phyloP scores from a whole-genome alignment of 148 eudicot genomes.

The Chenopodium suecicum region DNA sequence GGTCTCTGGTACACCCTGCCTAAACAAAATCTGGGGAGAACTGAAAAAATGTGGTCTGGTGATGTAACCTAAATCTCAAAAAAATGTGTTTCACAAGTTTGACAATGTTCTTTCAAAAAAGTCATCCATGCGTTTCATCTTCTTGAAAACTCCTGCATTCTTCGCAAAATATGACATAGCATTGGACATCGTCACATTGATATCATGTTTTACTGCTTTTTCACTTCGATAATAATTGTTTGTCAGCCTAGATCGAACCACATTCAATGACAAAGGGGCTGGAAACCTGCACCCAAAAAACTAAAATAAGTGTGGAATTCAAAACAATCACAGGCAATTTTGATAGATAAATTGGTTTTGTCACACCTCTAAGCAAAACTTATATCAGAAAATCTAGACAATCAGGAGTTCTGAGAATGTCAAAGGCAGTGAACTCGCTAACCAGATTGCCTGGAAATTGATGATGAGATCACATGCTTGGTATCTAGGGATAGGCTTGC shows the following conservation, averaged over 20 bases:
- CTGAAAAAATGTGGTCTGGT: slow-evolving; percentile 6
- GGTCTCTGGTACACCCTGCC: neutral
- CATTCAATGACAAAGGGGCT: slow-evolving; percentile 62
- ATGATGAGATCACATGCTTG: neutral
- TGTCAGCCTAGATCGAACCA: slow-evolving; percentile 59
- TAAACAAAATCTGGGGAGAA: slow-evolving; percentile 4
- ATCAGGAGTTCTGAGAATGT: neutral
- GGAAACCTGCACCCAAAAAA: slow-evolving; percentile 53
- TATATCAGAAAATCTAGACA: neutral
- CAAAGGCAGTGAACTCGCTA: neutral
- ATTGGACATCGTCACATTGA: slow-evolving; percentile 62
- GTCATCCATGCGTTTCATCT: slow-evolving; percentile 46
- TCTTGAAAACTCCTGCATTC: slow-evolving; percentile 30
- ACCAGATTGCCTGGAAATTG: neutral
- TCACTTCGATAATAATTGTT: slow-evolving; percentile 62
- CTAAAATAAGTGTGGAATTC: neutral
- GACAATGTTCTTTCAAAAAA: slow-evolving; percentile 41
- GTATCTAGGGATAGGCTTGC: neutral
- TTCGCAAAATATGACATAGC: slow-evolving; percentile 46
- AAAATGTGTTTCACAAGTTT: slow-evolving; percentile 16
- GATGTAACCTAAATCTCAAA: neutral
- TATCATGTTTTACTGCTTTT: slow-evolving; percentile 65
- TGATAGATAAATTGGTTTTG: neutral
- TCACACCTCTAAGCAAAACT: neutral
- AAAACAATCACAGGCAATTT: neutral